phyloP scores from a whole-genome alignment of 176 grass and related monocot species.

The Triticum urartu region DNA sequence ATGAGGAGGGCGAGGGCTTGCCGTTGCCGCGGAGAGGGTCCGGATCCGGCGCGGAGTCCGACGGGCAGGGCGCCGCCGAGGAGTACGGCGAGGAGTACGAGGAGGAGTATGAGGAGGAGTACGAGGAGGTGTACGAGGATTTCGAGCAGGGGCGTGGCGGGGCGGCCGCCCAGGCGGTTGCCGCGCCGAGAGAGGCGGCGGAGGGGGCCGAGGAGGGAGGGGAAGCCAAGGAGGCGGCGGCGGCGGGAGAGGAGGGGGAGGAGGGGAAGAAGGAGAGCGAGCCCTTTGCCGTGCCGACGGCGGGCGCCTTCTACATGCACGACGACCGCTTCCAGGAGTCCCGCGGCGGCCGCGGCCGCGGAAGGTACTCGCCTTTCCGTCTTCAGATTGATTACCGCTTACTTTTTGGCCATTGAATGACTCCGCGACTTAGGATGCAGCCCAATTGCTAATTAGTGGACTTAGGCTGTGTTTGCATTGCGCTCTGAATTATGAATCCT shows the following conservation, averaged over 20 bases:
- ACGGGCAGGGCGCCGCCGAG: slow-evolving; percentile 81
- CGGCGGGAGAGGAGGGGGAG: slow-evolving; percentile 24
- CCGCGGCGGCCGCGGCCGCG: slow-evolving; percentile 49
- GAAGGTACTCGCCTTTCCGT: slow-evolving; percentile 43
- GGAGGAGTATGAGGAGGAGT: slow-evolving; percentile 54
- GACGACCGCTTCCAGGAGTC: slow-evolving; percentile 96
- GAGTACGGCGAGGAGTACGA: slow-evolving; percentile 79
- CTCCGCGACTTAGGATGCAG: neutral
- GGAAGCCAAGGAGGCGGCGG: neutral
- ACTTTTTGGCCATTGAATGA: neutral
- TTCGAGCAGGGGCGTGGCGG: slow-evolving; percentile 11
- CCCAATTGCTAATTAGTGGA: neutral
- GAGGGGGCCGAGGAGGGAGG: slow-evolving; percentile 17
- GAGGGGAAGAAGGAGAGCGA: slow-evolving; percentile 76
- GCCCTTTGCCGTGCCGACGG: slow-evolving; percentile 86
- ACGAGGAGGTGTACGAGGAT: slow-evolving; percentile 41
- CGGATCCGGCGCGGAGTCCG: slow-evolving; percentile 71
- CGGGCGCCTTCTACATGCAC: slow-evolving; percentile 98
- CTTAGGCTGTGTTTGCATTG: neutral
- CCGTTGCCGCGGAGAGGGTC: slow-evolving; percentile 6
- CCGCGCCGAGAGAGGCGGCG: neutral
- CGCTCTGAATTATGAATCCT: neutral
- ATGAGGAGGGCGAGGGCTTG: neutral
- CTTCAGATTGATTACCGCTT: neutral
- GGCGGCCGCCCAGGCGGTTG: neutral